Conservation (phyloP, 257 asterid genomes). For the Eustoma russellianum region DNA sequence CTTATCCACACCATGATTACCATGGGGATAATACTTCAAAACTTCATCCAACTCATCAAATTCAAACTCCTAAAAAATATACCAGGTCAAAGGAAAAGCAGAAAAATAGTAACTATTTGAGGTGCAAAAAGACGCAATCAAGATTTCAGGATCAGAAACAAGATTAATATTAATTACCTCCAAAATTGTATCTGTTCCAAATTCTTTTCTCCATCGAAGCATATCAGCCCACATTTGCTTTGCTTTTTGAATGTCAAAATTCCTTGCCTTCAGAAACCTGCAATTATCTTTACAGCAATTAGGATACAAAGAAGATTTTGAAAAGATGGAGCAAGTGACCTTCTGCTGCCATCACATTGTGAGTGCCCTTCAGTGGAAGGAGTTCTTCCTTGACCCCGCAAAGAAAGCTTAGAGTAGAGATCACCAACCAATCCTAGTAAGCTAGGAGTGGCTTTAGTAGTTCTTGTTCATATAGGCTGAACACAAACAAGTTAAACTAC, state of each 20-base stretch:
- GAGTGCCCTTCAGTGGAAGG: too few relatives aligned
- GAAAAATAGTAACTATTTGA: background rate
- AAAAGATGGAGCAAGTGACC: too few relatives aligned
- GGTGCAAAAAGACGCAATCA: background rate
- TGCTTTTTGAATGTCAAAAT: slow-evolving; percentile 74
- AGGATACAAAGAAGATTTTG: too few relatives aligned
- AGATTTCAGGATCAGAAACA: background rate
- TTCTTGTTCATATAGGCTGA: too few relatives aligned
- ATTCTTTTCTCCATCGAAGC: slow-evolving; percentile 95
- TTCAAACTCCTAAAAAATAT: slow-evolving; percentile 60
- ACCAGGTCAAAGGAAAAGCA: slow-evolving; percentile 1
- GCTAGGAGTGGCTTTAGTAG: too few relatives aligned
- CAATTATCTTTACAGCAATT: background rate
- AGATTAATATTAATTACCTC: slow-evolving; percentile 37
- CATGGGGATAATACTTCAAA: slow-evolving; percentile 83
- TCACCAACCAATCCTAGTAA: too few relatives aligned
- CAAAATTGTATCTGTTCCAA: slow-evolving; percentile 66
- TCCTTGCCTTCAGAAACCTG: slow-evolving; percentile 94
- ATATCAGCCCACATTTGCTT: slow-evolving; percentile 98
- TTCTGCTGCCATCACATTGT: too few relatives aligned
- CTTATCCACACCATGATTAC: slow-evolving; percentile 93
- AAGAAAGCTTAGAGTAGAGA: too few relatives aligned
- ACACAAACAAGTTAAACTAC: too few relatives aligned
- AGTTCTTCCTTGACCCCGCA: too few relatives aligned
- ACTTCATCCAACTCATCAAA: slow-evolving; percentile 73